Evolutionary conservation across 1,139 yeast genomes (phyloP), one percentile per base, ranked within the genome.

Genomic region (Hanseniaspora gamundiae): DNA sequence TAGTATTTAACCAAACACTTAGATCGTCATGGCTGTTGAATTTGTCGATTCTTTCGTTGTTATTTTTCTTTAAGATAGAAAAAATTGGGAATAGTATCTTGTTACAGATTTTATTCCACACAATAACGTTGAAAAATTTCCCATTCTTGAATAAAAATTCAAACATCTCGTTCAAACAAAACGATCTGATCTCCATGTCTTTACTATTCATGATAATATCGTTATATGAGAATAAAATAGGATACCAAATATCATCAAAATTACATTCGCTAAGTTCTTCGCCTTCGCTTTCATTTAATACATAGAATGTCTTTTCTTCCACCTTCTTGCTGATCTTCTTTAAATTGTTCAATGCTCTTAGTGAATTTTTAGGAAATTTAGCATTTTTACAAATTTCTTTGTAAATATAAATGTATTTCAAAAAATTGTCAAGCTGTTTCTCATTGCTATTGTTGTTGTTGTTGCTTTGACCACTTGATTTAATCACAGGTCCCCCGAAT

Each of bases 1-100:
- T 93, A 0, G 98, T 88, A 0, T 96, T 86, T 44, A 91, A 67
- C 98, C 98, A 93, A 16, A 93, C 94, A 36, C 95, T 84, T 54
- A 87, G 64, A 51, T 83, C 91, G 59, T 91, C 98, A 51, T 77
- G 81, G 41, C 73, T 66, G 48, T 77, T 79, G 52, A 76, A 72
- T 46, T 78, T 75, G 46, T 75, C 73, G 49, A 83, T 73, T 51
- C 78, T 85, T 77, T 94, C 81, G 50, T 80, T 83, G 38, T 42
- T 41, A 17, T 38, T 40, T 40, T 76, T 75, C 48, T 82, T 78
- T 51, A 93, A 70, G 8, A 86, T 82, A 26, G 78, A 76, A 62
- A 93, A 93, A 16, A 91, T 86, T 3, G 98, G 98, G 71, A 91
- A 87, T 47, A 93, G 66, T 46, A 91, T 66, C 51, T 83, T 76